Evolutionary conservation across 208 protist species (phyloP).

Genomic region (Trypanosoma mega): DNA sequence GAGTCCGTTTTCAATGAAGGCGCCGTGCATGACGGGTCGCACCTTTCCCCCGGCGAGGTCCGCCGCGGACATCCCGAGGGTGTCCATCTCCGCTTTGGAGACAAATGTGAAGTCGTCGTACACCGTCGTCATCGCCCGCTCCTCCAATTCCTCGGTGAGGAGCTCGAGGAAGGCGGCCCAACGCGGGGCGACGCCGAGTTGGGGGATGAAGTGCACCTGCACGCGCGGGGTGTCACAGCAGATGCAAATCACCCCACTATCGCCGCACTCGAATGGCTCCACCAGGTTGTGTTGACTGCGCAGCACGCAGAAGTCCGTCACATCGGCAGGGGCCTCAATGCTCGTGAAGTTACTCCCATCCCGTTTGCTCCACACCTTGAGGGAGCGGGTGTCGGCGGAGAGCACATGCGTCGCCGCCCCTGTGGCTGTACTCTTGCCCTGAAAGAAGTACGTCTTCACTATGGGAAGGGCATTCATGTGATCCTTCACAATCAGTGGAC

Average conservation of each 20-base stretch:
- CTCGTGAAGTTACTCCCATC: slow-evolving; percentile 87
- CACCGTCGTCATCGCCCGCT: slow-evolving; percentile 77
- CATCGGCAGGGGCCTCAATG: slow-evolving; percentile 81
- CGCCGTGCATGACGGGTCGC: slow-evolving; percentile 97
- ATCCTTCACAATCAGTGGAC: slow-evolving; percentile 93
- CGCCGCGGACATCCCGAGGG: slow-evolving; percentile 73
- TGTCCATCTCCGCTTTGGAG: slow-evolving; percentile 92
- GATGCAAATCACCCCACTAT: slow-evolving; percentile 89
- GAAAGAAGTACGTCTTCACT: slow-evolving; percentile 91
- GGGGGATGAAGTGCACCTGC: slow-evolving; percentile 95
- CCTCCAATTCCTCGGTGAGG: slow-evolving; percentile 94
- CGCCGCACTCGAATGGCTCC: slow-evolving; percentile 70
- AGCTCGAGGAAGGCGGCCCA: slow-evolving; percentile 98
- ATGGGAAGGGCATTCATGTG: slow-evolving; percentile 96
- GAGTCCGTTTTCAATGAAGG: slow-evolving; percentile 95
- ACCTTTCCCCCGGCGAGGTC: slow-evolving; percentile 94
- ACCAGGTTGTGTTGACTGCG: slow-evolving; percentile 79
- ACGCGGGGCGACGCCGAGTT: slow-evolving; percentile 94
- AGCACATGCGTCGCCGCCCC: slow-evolving; percentile 70
- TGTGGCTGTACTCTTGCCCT: slow-evolving; percentile 72
- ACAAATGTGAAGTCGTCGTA: slow-evolving; percentile 99
- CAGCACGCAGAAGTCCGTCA: slow-evolving; percentile 88
- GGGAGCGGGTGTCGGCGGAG: slow-evolving; percentile 86
- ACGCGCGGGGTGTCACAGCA: slow-evolving; percentile 92
- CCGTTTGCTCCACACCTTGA: slow-evolving; percentile 94